These are phyloP conservation scores for Teunomyces stri DNA, from an alignment of 805 yeast species.

Conservation along the genomic window DNA sequence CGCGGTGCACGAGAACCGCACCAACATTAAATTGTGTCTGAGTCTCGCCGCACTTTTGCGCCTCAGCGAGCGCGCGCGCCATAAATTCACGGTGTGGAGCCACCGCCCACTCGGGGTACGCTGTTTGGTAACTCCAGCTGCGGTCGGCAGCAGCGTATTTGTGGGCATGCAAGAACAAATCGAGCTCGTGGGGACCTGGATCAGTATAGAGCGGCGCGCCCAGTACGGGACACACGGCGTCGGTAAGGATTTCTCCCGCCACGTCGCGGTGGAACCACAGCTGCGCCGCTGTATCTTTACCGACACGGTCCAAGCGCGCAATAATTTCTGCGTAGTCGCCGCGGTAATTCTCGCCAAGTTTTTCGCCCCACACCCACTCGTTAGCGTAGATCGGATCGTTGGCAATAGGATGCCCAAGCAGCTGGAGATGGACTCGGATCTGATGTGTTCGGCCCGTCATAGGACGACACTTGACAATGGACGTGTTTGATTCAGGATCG, in stretches of 20 bases:
- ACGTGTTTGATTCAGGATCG: slow-evolving; percentile 53
- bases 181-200: slow-evolving; percentile 86
- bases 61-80: slow-evolving; percentile 75
- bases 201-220: slow-evolving; percentile 72
- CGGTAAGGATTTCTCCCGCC: slow-evolving; percentile 66
- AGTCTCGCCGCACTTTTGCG: slow-evolving; percentile 76
- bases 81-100: slow-evolving; percentile 58
- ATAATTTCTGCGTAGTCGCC: slow-evolving; percentile 46
- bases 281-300: slow-evolving; percentile 65
- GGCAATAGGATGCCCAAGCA: slow-evolving; percentile 61
- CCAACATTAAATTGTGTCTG: slow-evolving; percentile 94
- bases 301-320: slow-evolving; percentile 55
- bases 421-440: slow-evolving; percentile 88
- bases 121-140: slow-evolving; percentile 73
- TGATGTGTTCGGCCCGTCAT: slow-evolving; percentile 94
- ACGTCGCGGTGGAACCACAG: slow-evolving; percentile 62
- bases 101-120: slow-evolving; percentile 80
- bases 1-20: slow-evolving; percentile 66
- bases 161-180: slow-evolving; percentile 88
- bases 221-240: slow-evolving; percentile 62
- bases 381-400: slow-evolving; percentile 78
- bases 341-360: slow-evolving; percentile 60
- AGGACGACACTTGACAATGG: slow-evolving; percentile 82
- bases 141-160: slow-evolving; percentile 60
- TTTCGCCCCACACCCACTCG: slow-evolving; percentile 73